phyloP scores from a whole-genome alignment of 2,329 filamentous ascomycete species.

The Cladosporium sp. region DNA sequence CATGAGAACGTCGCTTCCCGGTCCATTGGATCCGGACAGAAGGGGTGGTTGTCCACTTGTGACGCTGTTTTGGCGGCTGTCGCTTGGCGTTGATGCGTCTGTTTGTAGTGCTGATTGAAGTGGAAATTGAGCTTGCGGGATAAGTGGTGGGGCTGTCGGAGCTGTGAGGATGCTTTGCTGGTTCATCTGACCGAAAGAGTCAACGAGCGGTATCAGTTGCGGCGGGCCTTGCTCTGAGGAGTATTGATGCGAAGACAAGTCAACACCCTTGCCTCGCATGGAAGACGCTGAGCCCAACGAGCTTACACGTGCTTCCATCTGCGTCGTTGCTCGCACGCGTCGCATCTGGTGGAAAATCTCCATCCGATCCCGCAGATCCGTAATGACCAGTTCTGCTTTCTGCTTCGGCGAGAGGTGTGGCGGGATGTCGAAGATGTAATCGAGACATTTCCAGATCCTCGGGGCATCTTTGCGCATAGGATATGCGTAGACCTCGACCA shows the following conservation, averaged over 20 bases:
- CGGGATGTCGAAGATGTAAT: conserved; percentile 69
- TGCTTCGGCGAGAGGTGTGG: conserved; percentile 51
- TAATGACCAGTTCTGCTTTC: conserved; percentile 62
- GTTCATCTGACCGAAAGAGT: conserved; percentile 15
- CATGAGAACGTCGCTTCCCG: conserved; percentile 38
- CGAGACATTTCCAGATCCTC: conserved; percentile 69
- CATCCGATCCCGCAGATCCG: conserved; percentile 62
- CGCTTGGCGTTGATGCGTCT: conserved; percentile 24
- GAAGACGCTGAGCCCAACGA: conserved; percentile 16
- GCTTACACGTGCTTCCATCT: conserved; percentile 33
- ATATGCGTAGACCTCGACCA: conserved; percentile 65
- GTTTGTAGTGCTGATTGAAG: conserved; percentile 26
- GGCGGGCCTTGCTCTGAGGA: background rate
- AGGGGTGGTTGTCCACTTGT: background rate
- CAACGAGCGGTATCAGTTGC: conserved; percentile 5
- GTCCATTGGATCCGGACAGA: conserved; percentile 8
- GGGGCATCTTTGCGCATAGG: conserved; percentile 59
- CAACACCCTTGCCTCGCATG: conserved; percentile 11
- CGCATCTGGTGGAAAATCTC: conserved; percentile 61
- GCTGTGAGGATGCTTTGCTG: conserved; percentile 18
- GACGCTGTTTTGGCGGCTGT: conserved; percentile 26
- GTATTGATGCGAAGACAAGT: background rate
- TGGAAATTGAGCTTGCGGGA: conserved; percentile 30
- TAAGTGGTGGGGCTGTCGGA: background rate
- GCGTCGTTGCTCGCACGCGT: conserved; percentile 42